A percentile compares a stretch with the other conserved stretches of the same genome.
Evolutionary conservation across 495 filamentous ascomycete species (phyloP).

Genomic region (Hyaloscypha hepaticicola): DNA sequence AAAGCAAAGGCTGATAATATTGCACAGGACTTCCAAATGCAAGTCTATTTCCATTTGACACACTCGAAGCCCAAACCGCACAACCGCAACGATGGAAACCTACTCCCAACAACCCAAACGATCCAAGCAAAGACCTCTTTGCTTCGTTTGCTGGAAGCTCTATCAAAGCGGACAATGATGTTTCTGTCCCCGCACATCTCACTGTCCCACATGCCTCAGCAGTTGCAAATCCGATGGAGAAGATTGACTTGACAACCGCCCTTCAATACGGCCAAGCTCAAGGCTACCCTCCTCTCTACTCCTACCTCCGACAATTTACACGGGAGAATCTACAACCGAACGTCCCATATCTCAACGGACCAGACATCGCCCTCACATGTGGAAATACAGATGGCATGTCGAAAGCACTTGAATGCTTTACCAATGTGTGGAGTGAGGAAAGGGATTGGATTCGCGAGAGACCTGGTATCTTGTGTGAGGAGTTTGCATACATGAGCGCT

Average conservation of each 20-base stretch:
- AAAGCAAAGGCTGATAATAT: constrained; percentile 2
- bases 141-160: constrained; percentile 17
- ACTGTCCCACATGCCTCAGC: constrained; percentile 66
- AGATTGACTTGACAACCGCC: constrained; percentile 77
- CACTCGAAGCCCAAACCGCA: constrained; percentile 77
- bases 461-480: constrained; percentile 72
- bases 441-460: constrained; percentile 63
- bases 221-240: constrained; percentile 52
- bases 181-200: constrained; percentile 48
- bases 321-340: constrained; percentile 74
- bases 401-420: constrained; percentile 72
- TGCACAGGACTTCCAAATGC: constrained; percentile 70
- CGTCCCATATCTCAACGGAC: constrained; percentile 72
- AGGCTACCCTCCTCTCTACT: constrained; percentile 72
- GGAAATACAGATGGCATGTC: constrained; percentile 82
- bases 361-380: constrained; percentile 73
- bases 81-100: constrained; percentile 70
- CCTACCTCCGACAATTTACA: constrained; percentile 75
- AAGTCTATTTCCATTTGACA: constrained; percentile 86
- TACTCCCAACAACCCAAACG: constrained; percentile 55
- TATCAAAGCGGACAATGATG: constrained; percentile 24
- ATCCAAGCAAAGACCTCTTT: constrained; percentile 29
- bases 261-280: constrained; percentile 82
- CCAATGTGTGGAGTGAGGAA: constrained; percentile 68
- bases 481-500: constrained; percentile 75